These are phyloP conservation scores for Xylaria sp. DNA, from an alignment of 2,329 filamentous ascomycete species.

Conservation along the genomic window DNA sequence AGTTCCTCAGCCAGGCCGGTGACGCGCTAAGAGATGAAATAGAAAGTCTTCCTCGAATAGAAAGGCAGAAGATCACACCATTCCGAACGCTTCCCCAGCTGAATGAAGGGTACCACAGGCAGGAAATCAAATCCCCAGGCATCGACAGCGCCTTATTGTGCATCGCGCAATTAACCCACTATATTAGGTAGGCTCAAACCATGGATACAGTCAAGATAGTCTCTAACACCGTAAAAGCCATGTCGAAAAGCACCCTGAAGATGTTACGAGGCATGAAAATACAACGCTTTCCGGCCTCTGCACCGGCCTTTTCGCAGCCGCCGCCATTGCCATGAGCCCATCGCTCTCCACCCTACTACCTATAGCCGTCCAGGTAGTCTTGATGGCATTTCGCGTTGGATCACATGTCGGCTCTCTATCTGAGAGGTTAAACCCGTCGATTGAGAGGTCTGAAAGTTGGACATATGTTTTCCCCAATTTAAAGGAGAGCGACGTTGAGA, in stretches of 20 bases:
- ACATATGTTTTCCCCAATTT: slow-evolving; percentile 71
- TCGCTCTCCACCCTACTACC: slow-evolving; percentile 70
- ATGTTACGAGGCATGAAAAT: slow-evolving; percentile 61
- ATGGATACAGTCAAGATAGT: background rate
- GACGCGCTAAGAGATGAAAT: slow-evolving; percentile 70
- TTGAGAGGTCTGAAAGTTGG: slow-evolving; percentile 68
- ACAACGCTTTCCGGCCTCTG: slow-evolving; percentile 72
- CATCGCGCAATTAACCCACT: slow-evolving; percentile 73
- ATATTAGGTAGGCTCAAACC: slow-evolving; percentile 67
- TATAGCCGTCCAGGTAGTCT: slow-evolving; percentile 70
- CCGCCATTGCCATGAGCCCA: slow-evolving; percentile 71
- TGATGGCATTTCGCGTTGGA: slow-evolving; percentile 74
- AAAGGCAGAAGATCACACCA: slow-evolving; percentile 67
- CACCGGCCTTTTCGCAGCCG: slow-evolving; percentile 76
- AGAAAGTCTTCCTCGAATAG: slow-evolving; percentile 64
- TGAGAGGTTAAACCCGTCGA: slow-evolving; percentile 55
- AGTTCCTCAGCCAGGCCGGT: slow-evolving; percentile 68
- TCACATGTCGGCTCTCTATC: slow-evolving; percentile 64
- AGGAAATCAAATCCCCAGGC: slow-evolving; percentile 66
- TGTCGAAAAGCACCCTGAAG: slow-evolving; percentile 64
- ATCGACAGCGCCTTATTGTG: slow-evolving; percentile 73
- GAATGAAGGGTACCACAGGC: slow-evolving; percentile 70
- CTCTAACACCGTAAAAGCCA: slow-evolving; percentile 55
- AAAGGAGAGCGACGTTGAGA: slow-evolving; percentile 61
- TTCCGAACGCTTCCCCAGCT: slow-evolving; percentile 72